Evolutionary conservation across 2,329 filamentous ascomycete genomes (phyloP).

Genomic region (Ramularia endophylla): DNA sequence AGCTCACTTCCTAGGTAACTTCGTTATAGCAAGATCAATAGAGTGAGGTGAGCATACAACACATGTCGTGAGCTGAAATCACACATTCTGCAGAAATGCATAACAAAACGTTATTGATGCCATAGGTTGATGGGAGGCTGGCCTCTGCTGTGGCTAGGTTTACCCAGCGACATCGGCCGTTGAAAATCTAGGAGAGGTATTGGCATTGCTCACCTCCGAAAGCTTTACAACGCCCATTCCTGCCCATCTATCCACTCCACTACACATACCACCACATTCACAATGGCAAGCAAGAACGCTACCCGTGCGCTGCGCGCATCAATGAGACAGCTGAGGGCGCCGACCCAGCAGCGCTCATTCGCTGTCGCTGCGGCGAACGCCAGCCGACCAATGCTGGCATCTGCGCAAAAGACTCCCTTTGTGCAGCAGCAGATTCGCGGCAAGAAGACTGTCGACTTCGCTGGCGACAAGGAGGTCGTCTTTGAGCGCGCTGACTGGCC

Average conservation of each 20-base stretch:
- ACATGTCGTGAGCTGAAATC: too few relatives aligned
- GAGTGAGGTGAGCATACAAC: too few relatives aligned
- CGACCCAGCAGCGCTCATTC: constrained; percentile 50
- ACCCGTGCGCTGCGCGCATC: constrained; percentile 54
- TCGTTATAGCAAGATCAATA: too few relatives aligned
- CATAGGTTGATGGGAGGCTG: too few relatives aligned
- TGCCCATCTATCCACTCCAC: constrained; percentile 2
- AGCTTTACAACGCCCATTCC: constrained; percentile 2
- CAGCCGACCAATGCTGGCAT: constrained; percentile 38
- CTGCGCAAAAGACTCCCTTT: constrained; percentile 41
- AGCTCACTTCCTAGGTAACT: too few relatives aligned
- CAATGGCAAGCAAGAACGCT: constrained; percentile 75
- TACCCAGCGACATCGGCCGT: too few relatives aligned
- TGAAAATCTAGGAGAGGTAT: too few relatives aligned
- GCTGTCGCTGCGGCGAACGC: constrained; percentile 54
- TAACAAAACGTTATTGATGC: too few relatives aligned
- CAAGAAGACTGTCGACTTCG: constrained; percentile 99
- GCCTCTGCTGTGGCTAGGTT: too few relatives aligned
- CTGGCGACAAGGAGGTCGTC: constrained; percentile 88
- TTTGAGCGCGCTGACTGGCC: constrained; percentile 99
- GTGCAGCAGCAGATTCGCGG: constrained; percentile 68
- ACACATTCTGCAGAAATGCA: too few relatives aligned
- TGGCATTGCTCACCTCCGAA: constrained; percentile 3
- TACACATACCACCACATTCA: constrained; percentile 8
- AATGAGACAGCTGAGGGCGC: constrained; percentile 49